These are phyloP conservation scores for Zygosaccharomyces bisporus DNA, from an alignment of 805 yeast species.

Conservation along the genomic window DNA sequence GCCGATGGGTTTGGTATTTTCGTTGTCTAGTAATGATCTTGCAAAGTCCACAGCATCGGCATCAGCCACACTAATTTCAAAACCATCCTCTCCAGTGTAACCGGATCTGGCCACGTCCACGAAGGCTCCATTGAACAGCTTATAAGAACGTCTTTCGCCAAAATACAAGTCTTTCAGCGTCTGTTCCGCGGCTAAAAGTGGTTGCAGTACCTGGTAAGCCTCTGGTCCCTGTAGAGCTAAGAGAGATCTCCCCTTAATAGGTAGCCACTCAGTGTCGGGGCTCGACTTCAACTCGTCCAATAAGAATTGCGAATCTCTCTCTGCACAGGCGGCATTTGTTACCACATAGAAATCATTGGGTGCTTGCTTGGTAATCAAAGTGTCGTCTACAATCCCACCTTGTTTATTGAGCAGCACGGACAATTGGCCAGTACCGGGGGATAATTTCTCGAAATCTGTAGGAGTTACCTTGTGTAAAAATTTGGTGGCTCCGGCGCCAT, in stretches of 20 bases:
- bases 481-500: slow-evolving; percentile 62
- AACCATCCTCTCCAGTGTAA: slow-evolving; percentile 98
- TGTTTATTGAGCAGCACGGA: slow-evolving; percentile 68
- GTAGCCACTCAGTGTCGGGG: slow-evolving; percentile 37
- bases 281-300: slow-evolving; percentile 45
- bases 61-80: slow-evolving; percentile 78
- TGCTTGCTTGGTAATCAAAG: slow-evolving; percentile 74
- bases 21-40: slow-evolving; percentile 49
- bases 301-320: slow-evolving; percentile 68
- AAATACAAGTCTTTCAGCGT: slow-evolving; percentile 58
- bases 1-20: slow-evolving; percentile 77
- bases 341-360: slow-evolving; percentile 78
- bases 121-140: slow-evolving; percentile 38
- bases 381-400: slow-evolving; percentile 92
- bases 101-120: slow-evolving; percentile 92
- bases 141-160: slow-evolving; percentile 53
- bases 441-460: slow-evolving; percentile 61
- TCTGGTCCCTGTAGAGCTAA: slow-evolving; percentile 93
- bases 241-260: slow-evolving; percentile 63
- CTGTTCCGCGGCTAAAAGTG: slow-evolving; percentile 47
- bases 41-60: slow-evolving; percentile 59
- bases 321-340: slow-evolving; percentile 94
- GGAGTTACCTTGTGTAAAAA: slow-evolving; percentile 86
- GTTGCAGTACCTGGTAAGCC: slow-evolving; percentile 63
- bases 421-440: slow-evolving; percentile 61